Conservation (phyloP, 2,329 filamentous ascomycete species). For the Chalara sp. region DNA sequence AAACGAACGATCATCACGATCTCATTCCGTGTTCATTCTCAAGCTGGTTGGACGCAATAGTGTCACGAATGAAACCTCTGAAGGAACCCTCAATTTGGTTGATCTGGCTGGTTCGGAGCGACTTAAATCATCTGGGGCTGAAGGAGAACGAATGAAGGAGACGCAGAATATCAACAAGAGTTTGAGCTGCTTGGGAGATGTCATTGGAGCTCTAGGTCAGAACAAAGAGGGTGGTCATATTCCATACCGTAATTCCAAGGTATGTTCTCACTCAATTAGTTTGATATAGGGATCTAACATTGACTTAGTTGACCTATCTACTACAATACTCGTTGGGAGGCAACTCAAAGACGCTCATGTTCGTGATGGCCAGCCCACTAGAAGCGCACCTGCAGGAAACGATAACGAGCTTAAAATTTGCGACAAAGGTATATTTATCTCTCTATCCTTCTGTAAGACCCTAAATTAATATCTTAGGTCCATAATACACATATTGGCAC, state of each 20-base stretch:
- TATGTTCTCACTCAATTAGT: slow-evolving; percentile 29
- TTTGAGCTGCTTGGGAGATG: slow-evolving; percentile 84
- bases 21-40: slow-evolving; percentile 93
- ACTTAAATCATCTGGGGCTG: slow-evolving; percentile 77
- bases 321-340: slow-evolving; percentile 92
- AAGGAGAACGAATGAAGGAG: slow-evolving; percentile 83
- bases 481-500: slow-evolving; percentile 90
- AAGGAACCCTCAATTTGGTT: slow-evolving; percentile 91
- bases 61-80: slow-evolving; percentile 72
- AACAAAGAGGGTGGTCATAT: slow-evolving; percentile 73
- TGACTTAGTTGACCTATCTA: slow-evolving; percentile 70
- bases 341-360: slow-evolving; percentile 97
- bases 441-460: slow-evolving; percentile 8
- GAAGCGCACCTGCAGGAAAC: slow-evolving; percentile 90
- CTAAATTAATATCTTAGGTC: slow-evolving; percentile 40
- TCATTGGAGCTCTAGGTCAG: slow-evolving; percentile 86
- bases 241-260: slow-evolving; percentile 93
- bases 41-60: slow-evolving; percentile 66
- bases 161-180: slow-evolving; percentile 98
- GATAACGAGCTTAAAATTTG: slow-evolving; percentile 89
- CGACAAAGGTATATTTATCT: slow-evolving; percentile 65
- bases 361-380: slow-evolving; percentile 93
- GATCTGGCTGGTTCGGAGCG: slow-evolving; percentile 92
- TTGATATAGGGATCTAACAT: slow-evolving; percentile 12
- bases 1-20: slow-evolving; percentile 89